Evolutionary conservation across 306 rosid species (phyloP).

Genomic region (Prunus mira): DNA sequence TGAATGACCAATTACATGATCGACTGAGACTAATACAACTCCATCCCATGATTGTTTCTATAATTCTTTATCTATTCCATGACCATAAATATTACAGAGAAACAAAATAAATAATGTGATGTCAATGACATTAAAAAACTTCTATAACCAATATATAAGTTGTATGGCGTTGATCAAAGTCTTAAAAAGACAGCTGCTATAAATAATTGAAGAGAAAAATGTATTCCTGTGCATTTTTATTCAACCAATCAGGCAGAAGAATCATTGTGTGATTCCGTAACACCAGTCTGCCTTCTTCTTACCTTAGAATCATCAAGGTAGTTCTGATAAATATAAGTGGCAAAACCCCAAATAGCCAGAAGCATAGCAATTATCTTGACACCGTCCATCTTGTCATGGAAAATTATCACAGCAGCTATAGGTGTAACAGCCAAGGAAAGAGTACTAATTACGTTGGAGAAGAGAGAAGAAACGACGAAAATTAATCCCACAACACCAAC

Average conservation of each 20-base stretch:
- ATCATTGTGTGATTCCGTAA: constrained; percentile 24
- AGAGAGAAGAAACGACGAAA: constrained; percentile 79
- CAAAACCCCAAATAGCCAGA: constrained; percentile 80
- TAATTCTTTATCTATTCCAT: not conserved
- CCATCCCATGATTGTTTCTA: not conserved
- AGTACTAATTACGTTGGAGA: constrained; percentile 89
- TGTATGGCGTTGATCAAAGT: not conserved
- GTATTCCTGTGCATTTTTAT: not conserved
- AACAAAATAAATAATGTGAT: not conserved
- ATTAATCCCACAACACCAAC: constrained; percentile 91
- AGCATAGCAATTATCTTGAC: constrained; percentile 85
- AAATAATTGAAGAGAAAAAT: not conserved
- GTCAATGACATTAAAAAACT: not conserved
- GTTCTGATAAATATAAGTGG: constrained; percentile 74
- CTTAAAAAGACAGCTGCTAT: not conserved
- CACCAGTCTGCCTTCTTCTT: constrained; percentile 27
- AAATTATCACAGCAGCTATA: constrained; percentile 66
- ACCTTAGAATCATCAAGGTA: constrained; percentile 64
- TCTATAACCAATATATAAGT: not conserved
- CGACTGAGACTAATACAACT: not conserved
- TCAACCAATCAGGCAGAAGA: constrained; percentile 10
- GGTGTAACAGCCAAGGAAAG: constrained; percentile 85
- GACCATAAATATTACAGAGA: not conserved
- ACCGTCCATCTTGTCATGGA: constrained; percentile 83
- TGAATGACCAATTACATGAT: not conserved